Base-by-base conservation (phyloP, 2,329 filamentous ascomycete genomes). In the Biscogniauxia marginata region DNA sequence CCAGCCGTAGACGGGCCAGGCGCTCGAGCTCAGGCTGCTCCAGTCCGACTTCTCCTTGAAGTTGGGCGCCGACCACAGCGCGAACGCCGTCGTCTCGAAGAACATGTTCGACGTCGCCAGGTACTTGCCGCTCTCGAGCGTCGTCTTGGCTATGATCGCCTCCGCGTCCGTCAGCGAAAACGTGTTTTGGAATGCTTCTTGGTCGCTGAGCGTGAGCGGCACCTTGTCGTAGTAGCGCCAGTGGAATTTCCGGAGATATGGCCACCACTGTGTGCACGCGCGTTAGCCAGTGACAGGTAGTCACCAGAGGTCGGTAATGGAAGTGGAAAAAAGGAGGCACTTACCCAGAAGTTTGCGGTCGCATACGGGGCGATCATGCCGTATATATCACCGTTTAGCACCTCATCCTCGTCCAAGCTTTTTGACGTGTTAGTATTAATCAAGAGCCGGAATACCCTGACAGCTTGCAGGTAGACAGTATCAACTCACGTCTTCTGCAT, bases 161-260 rank as follows among this genome's bases (percentile, higher is more conserved):
- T 81, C 78, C 55, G 76, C 39, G 9, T 74, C 67, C 0, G 78
- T 76, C 21, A 80, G 67, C 34, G 78, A 81, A 61, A 82, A 82
- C 19, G 79, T 82, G 58, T 76, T 79, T 58, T 81, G 79, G 65
- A 81, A 81, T 7, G 77, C 79, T 57, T 80, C 64, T 59, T 81
- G 79, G 34, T 67, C 60, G 50, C 72, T 76, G 9, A 69, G 67
- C 44, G 72, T 70, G n/a, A 65, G 59, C 0, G 73, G 69, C 3
- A 80, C 71, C n/a, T 73, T 65, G 62, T 81, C 77, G 64, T 82
- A 82, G 67, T 79, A 80, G n/a, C 79, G 73, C 67, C 76, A 77
- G 66, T 81, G 78, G 65, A 82, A 81, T 64, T 80, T 80, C 58
- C 67, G 70, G 57, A 77, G 73, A 63, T 77, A 79, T 1, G 79